Percentiles rank a stretch among this genome's conserved stretches.
phyloP scores from a whole-genome alignment of 257 asterid genomes.

The Schizonepeta tenuifolia region DNA sequence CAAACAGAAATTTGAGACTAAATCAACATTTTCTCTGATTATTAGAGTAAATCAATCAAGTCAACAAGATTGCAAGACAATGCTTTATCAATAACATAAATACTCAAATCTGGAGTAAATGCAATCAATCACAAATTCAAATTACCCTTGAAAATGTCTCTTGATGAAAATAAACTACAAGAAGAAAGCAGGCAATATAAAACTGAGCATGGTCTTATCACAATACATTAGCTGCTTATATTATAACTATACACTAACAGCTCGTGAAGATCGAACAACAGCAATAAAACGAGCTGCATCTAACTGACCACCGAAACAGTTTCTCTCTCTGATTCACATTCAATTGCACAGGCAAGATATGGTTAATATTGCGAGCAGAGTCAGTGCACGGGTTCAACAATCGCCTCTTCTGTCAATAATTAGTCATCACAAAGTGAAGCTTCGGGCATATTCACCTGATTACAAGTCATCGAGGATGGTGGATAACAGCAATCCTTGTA shows the following conservation, averaged over 20 bases:
- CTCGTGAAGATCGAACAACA: conserved; percentile 31
- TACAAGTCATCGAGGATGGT: conserved; percentile 56
- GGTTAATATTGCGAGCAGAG: conserved; percentile 24
- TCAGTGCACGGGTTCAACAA: conserved; percentile 24
- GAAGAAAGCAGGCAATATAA: conserved; percentile 27
- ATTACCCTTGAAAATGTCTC: conserved; percentile 28
- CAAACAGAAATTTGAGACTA: background rate
- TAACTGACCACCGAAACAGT: conserved; percentile 19
- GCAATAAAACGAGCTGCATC: conserved; percentile 20
- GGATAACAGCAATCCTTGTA: conserved; percentile 54
- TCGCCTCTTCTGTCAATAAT: conserved; percentile 31
- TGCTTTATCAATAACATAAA: background rate
- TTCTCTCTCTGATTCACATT: background rate
- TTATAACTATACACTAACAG: conserved; percentile 36
- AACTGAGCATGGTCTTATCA: conserved; percentile 25
- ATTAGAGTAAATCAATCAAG: background rate
- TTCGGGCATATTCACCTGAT: conserved; percentile 12
- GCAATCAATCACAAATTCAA: conserved; percentile 28
- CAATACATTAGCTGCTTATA: conserved; percentile 35
- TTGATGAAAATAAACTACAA: conserved; percentile 18
- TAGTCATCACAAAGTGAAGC: conserved; percentile 27
- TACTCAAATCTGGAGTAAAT: conserved; percentile 8
- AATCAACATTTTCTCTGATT: background rate
- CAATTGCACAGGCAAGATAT: conserved; percentile 2
- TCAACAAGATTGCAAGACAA: background rate